Evolutionary conservation across 1,284 basidiomycete genomes (phyloP).

Genomic region (Filobasidium uniguttulatum): DNA sequence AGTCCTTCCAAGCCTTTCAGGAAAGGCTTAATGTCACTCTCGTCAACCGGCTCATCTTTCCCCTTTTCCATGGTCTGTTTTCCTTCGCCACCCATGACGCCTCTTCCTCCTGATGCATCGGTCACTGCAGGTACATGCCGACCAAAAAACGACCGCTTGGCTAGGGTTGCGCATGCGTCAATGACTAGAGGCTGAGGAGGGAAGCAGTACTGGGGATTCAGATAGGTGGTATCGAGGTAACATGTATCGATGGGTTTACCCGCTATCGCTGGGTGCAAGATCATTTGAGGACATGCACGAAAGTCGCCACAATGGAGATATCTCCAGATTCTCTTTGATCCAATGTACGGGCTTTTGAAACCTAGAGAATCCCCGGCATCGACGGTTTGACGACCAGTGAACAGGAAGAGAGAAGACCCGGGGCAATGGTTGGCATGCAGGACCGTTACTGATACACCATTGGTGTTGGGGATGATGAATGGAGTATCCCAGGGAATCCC

Average conservation of each 20-base stretch:
- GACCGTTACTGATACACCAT: conserved; percentile 75
- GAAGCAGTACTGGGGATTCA: conserved; percentile 88
- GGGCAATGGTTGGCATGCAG: conserved; percentile 99
- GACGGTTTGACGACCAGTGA: conserved; percentile 77
- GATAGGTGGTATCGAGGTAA: conserved; percentile 93
- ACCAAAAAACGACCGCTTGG: conserved; percentile 45
- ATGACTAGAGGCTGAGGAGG: conserved; percentile 88
- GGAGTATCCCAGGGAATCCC: conserved; percentile 62
- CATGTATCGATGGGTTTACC: conserved; percentile 69
- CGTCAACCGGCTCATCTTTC: conserved; percentile 12
- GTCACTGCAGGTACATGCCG: conserved; percentile 12
- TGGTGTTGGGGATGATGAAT: conserved; percentile 61
- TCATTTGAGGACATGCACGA: conserved; percentile 65
- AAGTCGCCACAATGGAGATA: conserved; percentile 97
- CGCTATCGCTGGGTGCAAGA: conserved; percentile 63
- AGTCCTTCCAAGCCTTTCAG: conserved; percentile 23
- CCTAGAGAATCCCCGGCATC: conserved; percentile 63
- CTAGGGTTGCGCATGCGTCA: conserved; percentile 75
- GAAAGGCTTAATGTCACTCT: conserved; percentile 30
- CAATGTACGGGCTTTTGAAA: conserved; percentile 56
- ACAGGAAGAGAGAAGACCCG: conserved; percentile 84
- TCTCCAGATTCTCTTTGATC: conserved; percentile 56
- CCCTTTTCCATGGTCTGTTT: not conserved
- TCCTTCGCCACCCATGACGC: not conserved
- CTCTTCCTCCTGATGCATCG: conserved; percentile 8